Percentiles rank a stretch among this genome's conserved stretches.
Conservation (phyloP, 78 protist genomes). For the Dictyostelium brefeldianum region DNA sequence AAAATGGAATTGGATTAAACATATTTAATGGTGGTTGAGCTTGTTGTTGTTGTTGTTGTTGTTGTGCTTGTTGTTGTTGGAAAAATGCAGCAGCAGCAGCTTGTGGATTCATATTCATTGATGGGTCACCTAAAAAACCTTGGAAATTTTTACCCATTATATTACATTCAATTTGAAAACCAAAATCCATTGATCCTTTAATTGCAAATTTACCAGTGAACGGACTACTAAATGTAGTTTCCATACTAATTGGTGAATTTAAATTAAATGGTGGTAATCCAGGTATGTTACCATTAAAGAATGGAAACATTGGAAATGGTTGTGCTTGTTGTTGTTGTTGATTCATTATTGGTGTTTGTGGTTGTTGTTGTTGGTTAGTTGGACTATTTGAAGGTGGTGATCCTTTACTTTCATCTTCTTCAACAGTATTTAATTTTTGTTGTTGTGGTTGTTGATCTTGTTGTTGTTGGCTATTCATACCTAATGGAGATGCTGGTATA, state of each 20-base stretch:
- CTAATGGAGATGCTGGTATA: slow-evolving; percentile 14
- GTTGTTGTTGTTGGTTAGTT: background rate
- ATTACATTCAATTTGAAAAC: slow-evolving; percentile 57
- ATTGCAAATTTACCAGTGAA: slow-evolving; percentile 55
- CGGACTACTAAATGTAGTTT: slow-evolving; percentile 63
- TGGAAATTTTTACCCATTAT: slow-evolving; percentile 49
- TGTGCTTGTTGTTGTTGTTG: background rate
- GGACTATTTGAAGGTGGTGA: slow-evolving; percentile 23
- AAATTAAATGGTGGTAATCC: slow-evolving; percentile 17
- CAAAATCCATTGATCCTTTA: slow-evolving; percentile 57
- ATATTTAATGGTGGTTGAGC: background rate
- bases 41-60: background rate
- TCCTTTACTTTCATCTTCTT: slow-evolving; percentile 6
- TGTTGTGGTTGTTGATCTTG: too few relatives aligned
- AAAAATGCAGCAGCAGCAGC: background rate
- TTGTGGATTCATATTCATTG: background rate
- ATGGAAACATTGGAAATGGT: slow-evolving; percentile 34
- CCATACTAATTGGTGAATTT: slow-evolving; percentile 55
- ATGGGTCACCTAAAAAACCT: slow-evolving; percentile 33
- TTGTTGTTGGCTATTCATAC: background rate
- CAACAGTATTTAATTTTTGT: background rate
- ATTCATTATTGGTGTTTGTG: background rate
- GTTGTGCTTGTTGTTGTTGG: background rate
- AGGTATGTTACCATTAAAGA: background rate
- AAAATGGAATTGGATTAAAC: background rate